Conservation (phyloP, 2,329 filamentous ascomycete species). For the Mycosphaerella sp. region DNA sequence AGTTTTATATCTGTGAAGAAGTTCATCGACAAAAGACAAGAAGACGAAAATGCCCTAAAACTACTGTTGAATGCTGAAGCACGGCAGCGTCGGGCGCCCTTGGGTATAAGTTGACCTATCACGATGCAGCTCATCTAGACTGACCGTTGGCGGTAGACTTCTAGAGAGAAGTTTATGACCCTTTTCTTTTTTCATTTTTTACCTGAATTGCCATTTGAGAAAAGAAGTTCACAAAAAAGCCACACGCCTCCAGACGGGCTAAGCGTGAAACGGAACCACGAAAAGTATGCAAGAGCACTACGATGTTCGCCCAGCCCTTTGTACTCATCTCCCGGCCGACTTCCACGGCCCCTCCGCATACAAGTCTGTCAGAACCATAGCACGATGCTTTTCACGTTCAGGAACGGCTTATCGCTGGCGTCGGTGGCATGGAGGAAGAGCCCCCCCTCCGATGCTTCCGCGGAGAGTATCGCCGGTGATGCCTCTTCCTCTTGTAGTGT, state of each 20-base stretch:
- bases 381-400: not conserved
- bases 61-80: not conserved
- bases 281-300: too few species aligned
- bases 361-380: not conserved
- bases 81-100: not conserved
- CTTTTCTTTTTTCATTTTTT: not conserved
- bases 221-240: too few species aligned
- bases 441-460: constrained; percentile 1
- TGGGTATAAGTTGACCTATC: not conserved
- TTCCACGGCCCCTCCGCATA: not conserved
- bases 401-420: not conserved
- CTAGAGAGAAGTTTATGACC: not conserved
- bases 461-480: not conserved
- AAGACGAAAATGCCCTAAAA: too few species aligned
- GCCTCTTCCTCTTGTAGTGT: not conserved
- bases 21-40: too few species aligned
- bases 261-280: constrained; percentile 7
- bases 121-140: not conserved
- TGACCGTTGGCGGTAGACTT: not conserved
- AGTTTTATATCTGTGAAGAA: too few species aligned
- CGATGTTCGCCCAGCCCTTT: too few species aligned
- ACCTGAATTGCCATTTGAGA: not conserved
- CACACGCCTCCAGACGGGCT: constrained; percentile 2
- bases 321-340: constrained; percentile 7
- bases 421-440: too few species aligned